phyloP scores from a whole-genome alignment of 257 asterid species.

The Verbascum thapsus region DNA sequence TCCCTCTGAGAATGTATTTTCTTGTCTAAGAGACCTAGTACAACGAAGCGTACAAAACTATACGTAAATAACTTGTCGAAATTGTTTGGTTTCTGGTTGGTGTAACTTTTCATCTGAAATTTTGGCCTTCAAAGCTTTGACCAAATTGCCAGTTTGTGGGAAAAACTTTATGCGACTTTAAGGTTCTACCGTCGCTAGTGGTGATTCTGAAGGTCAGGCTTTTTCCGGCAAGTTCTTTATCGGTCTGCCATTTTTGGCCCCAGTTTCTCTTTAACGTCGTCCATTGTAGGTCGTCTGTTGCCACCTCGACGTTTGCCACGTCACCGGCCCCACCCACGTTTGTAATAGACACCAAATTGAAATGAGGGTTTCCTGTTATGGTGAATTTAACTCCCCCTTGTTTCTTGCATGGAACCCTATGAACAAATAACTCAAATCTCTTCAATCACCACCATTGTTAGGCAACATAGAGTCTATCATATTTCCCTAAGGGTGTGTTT shows the following conservation, averaged over 20 bases:
- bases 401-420: constrained; percentile 53
- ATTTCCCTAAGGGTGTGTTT: no score
- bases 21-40: no score
- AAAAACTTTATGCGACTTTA: constrained; percentile 22
- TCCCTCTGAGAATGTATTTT: no score
- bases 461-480: no score
- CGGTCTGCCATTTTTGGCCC: constrained; percentile 51
- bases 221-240: constrained; percentile 31
- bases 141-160: constrained; percentile 51
- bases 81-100: neutral
- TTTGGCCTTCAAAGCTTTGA: constrained; percentile 40
- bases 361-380: constrained; percentile 44
- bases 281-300: constrained; percentile 25
- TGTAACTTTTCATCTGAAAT: constrained; percentile 29
- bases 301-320: constrained; percentile 39
- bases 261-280: constrained; percentile 37
- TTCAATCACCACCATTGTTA: no score
- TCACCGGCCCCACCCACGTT: constrained; percentile 60
- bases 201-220: constrained; percentile 41
- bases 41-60: no score
- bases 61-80: no score
- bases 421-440: constrained; percentile 15
- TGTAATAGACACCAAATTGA: constrained; percentile 42
- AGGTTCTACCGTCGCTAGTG: constrained; percentile 42
- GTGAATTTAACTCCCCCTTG: constrained; percentile 49